Percentiles rank a stretch among this genome's conserved stretches.
Conservation (phyloP, 805 yeast species). For the Phaffomyces antillensis region DNA sequence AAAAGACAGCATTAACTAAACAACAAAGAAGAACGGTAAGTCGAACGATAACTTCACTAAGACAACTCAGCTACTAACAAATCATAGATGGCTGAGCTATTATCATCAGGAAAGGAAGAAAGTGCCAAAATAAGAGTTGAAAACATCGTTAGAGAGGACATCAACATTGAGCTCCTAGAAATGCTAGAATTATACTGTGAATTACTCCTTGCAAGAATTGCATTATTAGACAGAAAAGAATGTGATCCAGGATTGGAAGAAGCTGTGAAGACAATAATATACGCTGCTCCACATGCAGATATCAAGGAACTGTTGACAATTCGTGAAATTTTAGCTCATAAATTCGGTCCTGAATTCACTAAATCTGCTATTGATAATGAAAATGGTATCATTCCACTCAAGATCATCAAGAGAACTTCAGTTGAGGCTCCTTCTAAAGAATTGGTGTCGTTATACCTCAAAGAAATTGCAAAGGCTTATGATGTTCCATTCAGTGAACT, state of each 20-base stretch:
- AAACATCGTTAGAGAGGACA: slow-evolving; percentile 75
- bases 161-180: slow-evolving; percentile 72
- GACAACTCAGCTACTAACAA: background rate
- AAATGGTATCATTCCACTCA: slow-evolving; percentile 53
- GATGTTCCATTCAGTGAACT: slow-evolving; percentile 64
- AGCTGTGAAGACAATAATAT: slow-evolving; percentile 65
- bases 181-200: slow-evolving; percentile 78
- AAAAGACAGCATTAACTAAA: slow-evolving; percentile 64
- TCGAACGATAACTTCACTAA: background rate
- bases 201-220: slow-evolving; percentile 65
- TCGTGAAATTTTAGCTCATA: slow-evolving; percentile 52
- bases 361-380: slow-evolving; percentile 43
- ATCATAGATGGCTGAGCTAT: slow-evolving; percentile 59
- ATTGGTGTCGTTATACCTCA: slow-evolving; percentile 61
- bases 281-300: slow-evolving; percentile 66
- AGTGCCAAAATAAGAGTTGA: slow-evolving; percentile 82
- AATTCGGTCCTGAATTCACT: slow-evolving; percentile 62
- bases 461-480: slow-evolving; percentile 78
- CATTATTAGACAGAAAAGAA: slow-evolving; percentile 38
- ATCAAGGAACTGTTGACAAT: slow-evolving; percentile 60
- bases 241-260: slow-evolving; percentile 37
- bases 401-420: slow-evolving; percentile 53
- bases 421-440: slow-evolving; percentile 60
- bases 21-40: slow-evolving; percentile 52
- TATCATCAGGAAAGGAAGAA: slow-evolving; percentile 65